phyloP scores from a whole-genome alignment of 257 asterid genomes.

The Solanum clarkiae region DNA sequence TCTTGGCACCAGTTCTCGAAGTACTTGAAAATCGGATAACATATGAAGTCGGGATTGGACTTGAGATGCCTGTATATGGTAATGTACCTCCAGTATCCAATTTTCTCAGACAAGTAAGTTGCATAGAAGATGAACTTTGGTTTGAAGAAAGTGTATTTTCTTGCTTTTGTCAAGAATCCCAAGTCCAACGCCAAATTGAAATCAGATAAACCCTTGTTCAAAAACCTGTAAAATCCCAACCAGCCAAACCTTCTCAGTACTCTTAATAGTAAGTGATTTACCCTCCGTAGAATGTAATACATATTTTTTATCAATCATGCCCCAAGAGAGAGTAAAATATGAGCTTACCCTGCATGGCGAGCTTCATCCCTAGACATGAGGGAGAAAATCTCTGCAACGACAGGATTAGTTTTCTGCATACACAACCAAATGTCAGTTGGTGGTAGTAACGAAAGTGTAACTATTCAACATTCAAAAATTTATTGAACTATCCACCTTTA shows the following conservation, averaged over 20 bases:
- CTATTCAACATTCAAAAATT: not conserved
- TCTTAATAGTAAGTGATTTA: not conserved
- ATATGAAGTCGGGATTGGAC: constrained; percentile 77
- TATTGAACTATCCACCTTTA: not conserved
- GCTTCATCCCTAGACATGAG: constrained; percentile 97
- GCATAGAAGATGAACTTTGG: constrained; percentile 82
- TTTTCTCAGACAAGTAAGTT: constrained; percentile 45
- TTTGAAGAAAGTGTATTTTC: constrained; percentile 97
- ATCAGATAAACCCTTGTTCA: constrained; percentile 83
- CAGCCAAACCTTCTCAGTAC: not conserved
- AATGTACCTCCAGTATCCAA: constrained; percentile 99
- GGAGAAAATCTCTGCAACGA: constrained; percentile 93
- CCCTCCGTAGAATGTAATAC: not conserved
- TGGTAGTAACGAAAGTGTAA: too few species aligned
- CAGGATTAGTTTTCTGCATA: constrained; percentile 86
- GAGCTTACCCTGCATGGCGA: constrained; percentile 79
- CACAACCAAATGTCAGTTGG: not conserved
- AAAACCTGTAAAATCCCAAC: constrained; percentile 35
- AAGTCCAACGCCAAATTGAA: constrained; percentile 93
- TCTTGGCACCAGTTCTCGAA: constrained; percentile 99
- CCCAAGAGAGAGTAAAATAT: not conserved
- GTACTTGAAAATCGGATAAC: constrained; percentile 97
- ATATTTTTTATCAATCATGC: not conserved
- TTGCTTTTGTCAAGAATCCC: constrained; percentile 95
- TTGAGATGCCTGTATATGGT: constrained; percentile 94